Percentiles rank a stretch among this genome's conserved stretches.
These are phyloP conservation scores for Paramecium tetraurelia DNA, from an alignment of 73 alveolate species.

Conservation along the genomic window DNA sequence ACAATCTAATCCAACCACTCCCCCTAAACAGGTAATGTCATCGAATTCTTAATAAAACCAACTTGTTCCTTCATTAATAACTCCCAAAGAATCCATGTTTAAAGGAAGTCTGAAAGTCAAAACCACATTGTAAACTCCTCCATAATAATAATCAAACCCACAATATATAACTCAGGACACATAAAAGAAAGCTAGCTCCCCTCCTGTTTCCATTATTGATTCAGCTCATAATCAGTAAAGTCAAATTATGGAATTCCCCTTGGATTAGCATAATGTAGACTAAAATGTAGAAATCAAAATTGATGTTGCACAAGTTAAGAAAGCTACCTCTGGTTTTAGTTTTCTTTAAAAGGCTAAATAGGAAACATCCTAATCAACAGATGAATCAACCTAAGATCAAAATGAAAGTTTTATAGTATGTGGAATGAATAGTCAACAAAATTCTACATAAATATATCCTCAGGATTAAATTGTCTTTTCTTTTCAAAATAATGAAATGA, in stretches of 20 bases:
- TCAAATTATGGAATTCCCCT: not conserved
- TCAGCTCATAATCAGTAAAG: not conserved
- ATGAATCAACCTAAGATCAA: not conserved
- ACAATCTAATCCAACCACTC: not conserved
- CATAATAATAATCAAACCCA: not conserved
- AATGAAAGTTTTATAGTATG: not conserved
- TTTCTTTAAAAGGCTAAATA: not conserved
- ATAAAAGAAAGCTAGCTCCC: not conserved
- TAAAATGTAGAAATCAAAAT: not conserved
- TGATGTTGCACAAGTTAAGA: not conserved
- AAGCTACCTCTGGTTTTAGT: not conserved
- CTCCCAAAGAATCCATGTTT: not conserved
- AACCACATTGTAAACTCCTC: not conserved
- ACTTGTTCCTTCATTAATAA: not conserved
- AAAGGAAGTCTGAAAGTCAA: not conserved
- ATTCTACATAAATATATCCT: not conserved
- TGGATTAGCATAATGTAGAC: not conserved
- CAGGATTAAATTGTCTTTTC: not conserved
- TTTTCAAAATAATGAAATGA: not conserved
- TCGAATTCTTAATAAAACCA: not conserved
- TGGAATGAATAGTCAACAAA: not conserved
- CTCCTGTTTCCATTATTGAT: not conserved
- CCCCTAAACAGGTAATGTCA: not conserved
- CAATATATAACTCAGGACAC: not conserved
- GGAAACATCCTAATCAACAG: not conserved